Conservation (phyloP, 2,329 filamentous ascomycete species). For the Colletotrichum lindemuthianum region DNA sequence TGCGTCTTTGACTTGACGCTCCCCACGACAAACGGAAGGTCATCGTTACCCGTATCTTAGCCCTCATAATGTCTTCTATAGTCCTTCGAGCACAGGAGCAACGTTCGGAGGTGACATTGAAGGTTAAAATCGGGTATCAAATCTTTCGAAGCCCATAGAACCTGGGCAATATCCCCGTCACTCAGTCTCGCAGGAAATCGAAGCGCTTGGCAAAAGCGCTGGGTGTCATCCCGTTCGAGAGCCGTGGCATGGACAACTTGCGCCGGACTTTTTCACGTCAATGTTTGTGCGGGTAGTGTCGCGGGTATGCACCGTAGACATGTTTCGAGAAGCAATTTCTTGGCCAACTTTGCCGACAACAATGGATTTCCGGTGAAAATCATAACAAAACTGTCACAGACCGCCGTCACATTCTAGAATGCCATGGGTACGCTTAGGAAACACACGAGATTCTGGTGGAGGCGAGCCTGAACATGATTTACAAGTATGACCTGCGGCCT, state of each 20-base stretch:
- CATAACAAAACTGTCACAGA: too few species aligned
- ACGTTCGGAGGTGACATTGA: slow-evolving; percentile 36
- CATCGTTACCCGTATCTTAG: not conserved
- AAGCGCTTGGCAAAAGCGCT: slow-evolving; percentile 37
- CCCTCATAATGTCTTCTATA: slow-evolving; percentile 3
- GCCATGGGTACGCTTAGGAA: too few species aligned
- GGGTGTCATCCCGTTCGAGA: slow-evolving; percentile 10
- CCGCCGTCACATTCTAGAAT: too few species aligned
- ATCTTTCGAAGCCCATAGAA: slow-evolving; percentile 50
- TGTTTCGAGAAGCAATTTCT: slow-evolving; percentile 21
- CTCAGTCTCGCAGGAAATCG: slow-evolving; percentile 32
- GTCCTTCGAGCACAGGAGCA: slow-evolving; percentile 30
- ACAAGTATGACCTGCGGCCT: too few species aligned
- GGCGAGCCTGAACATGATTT: too few species aligned
- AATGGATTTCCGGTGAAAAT: too few species aligned
- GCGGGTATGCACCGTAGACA: too few species aligned
- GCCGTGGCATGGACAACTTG: slow-evolving; percentile 6
- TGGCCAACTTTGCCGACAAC: slow-evolving; percentile 40
- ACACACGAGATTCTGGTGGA: too few species aligned
- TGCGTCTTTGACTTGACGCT: slow-evolving; percentile 45
- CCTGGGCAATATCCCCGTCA: slow-evolving; percentile 49
- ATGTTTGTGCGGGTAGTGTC: too few species aligned
- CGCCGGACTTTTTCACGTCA: not conserved
- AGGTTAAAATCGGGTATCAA: slow-evolving; percentile 39
- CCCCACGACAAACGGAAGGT: slow-evolving; percentile 37